phyloP scores from a whole-genome alignment of 352 stramenopile genomes.

The Globisporangium solare region DNA sequence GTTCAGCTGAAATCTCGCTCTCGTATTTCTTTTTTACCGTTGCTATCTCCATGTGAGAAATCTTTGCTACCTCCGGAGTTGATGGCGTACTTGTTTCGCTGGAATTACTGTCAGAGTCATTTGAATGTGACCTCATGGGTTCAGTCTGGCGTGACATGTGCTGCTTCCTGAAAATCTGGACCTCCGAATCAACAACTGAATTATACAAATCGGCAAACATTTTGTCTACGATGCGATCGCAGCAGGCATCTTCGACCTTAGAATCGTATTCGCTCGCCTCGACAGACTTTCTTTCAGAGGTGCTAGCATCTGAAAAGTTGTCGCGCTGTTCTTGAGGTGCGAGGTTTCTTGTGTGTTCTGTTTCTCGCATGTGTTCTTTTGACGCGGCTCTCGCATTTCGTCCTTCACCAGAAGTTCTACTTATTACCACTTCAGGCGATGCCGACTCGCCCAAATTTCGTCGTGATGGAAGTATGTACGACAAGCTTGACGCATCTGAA shows the following conservation, averaged over 20 bases:
- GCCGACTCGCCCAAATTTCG: background rate
- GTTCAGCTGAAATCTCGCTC: background rate
- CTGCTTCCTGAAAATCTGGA: background rate
- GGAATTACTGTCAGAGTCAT: background rate
- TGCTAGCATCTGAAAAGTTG: background rate
- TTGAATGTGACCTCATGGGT: background rate
- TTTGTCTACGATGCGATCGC: constrained; percentile 15
- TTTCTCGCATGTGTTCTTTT: background rate
- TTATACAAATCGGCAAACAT: constrained; percentile 13
- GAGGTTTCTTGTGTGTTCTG: background rate
- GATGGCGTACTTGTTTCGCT: background rate
- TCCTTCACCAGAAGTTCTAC: background rate
- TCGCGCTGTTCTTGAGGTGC: background rate
- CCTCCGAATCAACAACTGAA: background rate
- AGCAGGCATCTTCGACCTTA: constrained; percentile 2
- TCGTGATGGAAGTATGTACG: background rate
- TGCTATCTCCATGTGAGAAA: background rate
- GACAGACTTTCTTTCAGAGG: background rate
- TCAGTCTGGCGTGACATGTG: background rate
- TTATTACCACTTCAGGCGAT: background rate
- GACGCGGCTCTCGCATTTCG: background rate
- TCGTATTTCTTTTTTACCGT: background rate
- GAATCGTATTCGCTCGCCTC: background rate
- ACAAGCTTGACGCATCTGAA: background rate
- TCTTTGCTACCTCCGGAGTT: background rate